Conservation (phyloP, 768 basidiomycete species). For the Coprinopsis strossmayeri region DNA sequence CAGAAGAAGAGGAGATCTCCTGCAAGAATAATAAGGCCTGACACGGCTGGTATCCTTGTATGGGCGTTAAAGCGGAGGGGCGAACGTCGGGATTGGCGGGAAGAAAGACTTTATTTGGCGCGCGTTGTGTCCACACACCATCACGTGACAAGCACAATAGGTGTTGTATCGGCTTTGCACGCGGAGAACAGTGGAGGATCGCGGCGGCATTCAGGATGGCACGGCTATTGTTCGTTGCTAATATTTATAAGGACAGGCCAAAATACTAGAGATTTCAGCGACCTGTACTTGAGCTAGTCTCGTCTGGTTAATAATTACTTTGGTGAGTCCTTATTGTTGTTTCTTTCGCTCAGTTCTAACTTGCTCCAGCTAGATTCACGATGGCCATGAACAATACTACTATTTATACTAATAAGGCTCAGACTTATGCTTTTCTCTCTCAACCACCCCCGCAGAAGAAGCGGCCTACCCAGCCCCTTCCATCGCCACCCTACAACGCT, state of each 20-base stretch:
- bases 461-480: conserved; percentile 25
- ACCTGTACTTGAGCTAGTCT: conserved; percentile 23
- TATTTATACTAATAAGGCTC: conserved; percentile 11
- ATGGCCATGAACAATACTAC: conserved; percentile 14
- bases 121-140: no score
- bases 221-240: no score
- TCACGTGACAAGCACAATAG: conserved; percentile 2
- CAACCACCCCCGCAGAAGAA: conserved; percentile 34
- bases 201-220: conserved; percentile 5
- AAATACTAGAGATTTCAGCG: neutral
- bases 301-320: conserved; percentile 16
- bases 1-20: no score
- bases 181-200: neutral
- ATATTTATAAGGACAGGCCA: conserved; percentile 19
- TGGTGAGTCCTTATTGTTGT: conserved; percentile 5
- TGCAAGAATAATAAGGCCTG: no score
- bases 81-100: no score
- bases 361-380: conserved; percentile 1
- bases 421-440: conserved; percentile 37
- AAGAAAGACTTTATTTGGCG: no score
- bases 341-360: conserved; percentile 1
- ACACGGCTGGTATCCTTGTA: no score
- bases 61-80: no score
- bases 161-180: neutral
- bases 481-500: conserved; percentile 18